Evolutionary conservation across 2,329 filamentous ascomycete genomes (phyloP), one percentile per base, ranked within the genome.

Genomic region (Lachnellula subtilissima): DNA sequence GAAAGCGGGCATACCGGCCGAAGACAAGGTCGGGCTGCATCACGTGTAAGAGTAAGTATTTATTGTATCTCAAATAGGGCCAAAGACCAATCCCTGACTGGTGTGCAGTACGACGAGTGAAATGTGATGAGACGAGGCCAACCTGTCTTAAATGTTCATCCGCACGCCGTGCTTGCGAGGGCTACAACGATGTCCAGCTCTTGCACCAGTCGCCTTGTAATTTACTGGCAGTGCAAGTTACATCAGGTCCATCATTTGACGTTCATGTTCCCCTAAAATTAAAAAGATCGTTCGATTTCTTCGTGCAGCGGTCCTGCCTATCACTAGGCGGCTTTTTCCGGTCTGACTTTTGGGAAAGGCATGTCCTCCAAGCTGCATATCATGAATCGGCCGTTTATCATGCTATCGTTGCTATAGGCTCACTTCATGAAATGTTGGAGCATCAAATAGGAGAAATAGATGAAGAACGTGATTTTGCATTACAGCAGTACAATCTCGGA

Each of bases 261-360:
- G 56, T 61, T 15, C 57, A 50, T 19, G 40, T 42, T 5, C 56
- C 56, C 5, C 23, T 56, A 19, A 32, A 56, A 43, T 51, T 49
- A 42, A 48, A 45, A 22, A 52, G 59, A 14, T 55, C 52, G 15
- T 59, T 61, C 52, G 19, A 35, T 6, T 61, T 55, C 48, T 61
- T 61, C 40, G 15, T 52, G 22, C 46, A 78, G 19, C 78, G 80
- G 36, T 85, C 85, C 0, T 79, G 81, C 2, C 78, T 72, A 35
- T 82, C 85, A 62, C 72, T 87, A 9, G 84, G 83, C 0, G 83
- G 84, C 15, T 86, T 83, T 65, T 87, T 86, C 58, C 80, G 85
- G 62, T 79, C 77, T 28, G 74, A 77, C 2, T 87, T 87, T 65
- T 88, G 84, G 84, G 82, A 78, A 1, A 74, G 76, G 48, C 76